These are phyloP conservation scores for Cyanidioschyzon merolae DNA, from an alignment of 23 red algal species.

Conservation along the genomic window DNA sequence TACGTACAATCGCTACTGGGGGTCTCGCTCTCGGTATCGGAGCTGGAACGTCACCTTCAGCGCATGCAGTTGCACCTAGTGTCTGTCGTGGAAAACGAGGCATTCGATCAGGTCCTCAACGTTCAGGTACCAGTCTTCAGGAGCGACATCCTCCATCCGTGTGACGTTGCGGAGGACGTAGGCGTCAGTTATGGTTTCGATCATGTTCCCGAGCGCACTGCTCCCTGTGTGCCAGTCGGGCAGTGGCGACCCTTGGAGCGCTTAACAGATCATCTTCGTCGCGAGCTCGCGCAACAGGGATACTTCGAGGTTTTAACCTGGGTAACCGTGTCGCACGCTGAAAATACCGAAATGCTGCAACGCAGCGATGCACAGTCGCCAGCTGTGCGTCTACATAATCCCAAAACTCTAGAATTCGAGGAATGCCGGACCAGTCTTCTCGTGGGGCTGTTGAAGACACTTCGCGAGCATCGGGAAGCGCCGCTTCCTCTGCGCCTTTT, in stretches of 20 bases:
- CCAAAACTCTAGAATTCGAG: constrained; percentile 94
- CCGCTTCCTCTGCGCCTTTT: constrained; percentile 82
- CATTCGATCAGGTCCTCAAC: constrained; percentile 3
- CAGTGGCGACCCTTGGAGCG: constrained; percentile 51
- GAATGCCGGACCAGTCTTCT: constrained; percentile 65
- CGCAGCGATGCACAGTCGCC: constrained; percentile 33
- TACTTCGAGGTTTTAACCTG: constrained; percentile 96
- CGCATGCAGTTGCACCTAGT: constrained; percentile 79
- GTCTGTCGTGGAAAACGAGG: constrained; percentile 9
- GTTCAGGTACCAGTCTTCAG: constrained; percentile 50
- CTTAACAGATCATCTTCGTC: constrained; percentile 64
- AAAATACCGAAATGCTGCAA: constrained; percentile 63
- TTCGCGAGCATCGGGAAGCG: constrained; percentile 82
- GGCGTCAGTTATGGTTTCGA: constrained; percentile 86
- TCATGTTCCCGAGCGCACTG: constrained; percentile 46
- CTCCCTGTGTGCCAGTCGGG: constrained; percentile 46
- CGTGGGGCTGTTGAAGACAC: constrained; percentile 80
- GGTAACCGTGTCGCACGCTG: constrained; percentile 92
- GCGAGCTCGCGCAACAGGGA: constrained; percentile 78
- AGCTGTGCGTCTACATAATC: constrained; percentile 75
- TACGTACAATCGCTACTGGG: constrained; percentile 53
- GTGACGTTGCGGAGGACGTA: constrained; percentile 86
- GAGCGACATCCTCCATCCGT: constrained; percentile 81
- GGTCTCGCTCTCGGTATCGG: constrained; percentile 27
- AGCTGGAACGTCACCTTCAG: constrained; percentile 40